Percentiles rank a stretch among this genome's conserved stretches.
These are phyloP conservation scores for Speleostelium caveatum DNA, from an alignment of 78 protist genomes.

Conservation along the genomic window DNA sequence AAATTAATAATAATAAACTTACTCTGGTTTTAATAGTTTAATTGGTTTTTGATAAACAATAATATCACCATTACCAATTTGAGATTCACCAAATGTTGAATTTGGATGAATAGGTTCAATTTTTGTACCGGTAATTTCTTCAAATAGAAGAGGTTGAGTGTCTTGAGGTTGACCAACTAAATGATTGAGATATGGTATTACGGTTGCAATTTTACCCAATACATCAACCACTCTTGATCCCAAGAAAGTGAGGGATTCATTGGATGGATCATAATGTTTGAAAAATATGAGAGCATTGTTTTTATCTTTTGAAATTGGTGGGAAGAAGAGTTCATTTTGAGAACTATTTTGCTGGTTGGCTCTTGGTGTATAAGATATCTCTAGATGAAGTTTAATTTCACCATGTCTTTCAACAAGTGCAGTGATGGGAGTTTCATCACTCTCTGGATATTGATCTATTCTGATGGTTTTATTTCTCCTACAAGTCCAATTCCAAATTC, in stretches of 20 bases:
- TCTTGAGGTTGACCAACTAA: slow-evolving; percentile 28
- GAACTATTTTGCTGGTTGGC: not conserved
- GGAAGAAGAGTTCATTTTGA: slow-evolving; percentile 14
- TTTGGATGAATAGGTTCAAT: slow-evolving; percentile 23
- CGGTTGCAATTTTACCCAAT: not conserved
- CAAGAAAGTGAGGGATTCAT: slow-evolving; percentile 5
- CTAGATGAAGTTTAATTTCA: slow-evolving; percentile 51
- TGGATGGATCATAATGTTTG: slow-evolving; percentile 45
- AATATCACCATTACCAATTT: slow-evolving; percentile 60
- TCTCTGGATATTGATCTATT: slow-evolving; percentile 43
- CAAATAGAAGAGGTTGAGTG: slow-evolving; percentile 11
- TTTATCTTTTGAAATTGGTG: slow-evolving; percentile 1
- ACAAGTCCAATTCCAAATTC: slow-evolving; percentile 56
- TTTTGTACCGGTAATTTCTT: slow-evolving; percentile 27
- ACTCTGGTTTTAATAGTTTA: not conserved
- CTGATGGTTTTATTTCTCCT: slow-evolving; percentile 57
- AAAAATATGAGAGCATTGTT: slow-evolving; percentile 34
- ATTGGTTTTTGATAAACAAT: slow-evolving; percentile 57
- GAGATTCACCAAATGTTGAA: slow-evolving; percentile 1
- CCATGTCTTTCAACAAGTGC: not conserved
- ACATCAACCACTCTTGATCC: slow-evolving; percentile 54
- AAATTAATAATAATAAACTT: not conserved
- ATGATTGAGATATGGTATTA: slow-evolving; percentile 19
- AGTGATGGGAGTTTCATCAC: slow-evolving; percentile 27
- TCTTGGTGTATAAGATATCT: slow-evolving; percentile 55